phyloP scores from a whole-genome alignment of 228 moss, liverwort and hornwort species.

The Sphagnum fallax region DNA sequence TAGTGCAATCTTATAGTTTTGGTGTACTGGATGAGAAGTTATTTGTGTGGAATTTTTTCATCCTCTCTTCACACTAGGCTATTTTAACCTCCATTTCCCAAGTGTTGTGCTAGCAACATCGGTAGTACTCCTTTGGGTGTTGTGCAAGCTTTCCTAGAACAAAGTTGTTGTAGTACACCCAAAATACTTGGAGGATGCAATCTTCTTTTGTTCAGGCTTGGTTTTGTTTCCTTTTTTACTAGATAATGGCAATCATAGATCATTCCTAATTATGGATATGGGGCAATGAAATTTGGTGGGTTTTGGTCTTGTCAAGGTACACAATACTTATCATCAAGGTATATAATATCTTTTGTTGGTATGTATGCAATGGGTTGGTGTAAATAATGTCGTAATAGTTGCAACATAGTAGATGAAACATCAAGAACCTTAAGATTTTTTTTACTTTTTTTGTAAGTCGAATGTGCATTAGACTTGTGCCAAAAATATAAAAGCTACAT shows the following conservation, averaged over 20 bases:
- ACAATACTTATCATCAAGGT: neutral
- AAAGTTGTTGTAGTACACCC: conserved; percentile 1
- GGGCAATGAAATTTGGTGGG: neutral
- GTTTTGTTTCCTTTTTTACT: neutral
- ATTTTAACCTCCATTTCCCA: too few relatives aligned
- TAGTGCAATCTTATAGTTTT: neutral
- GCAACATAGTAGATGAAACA: conserved; percentile 89
- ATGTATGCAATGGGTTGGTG: neutral
- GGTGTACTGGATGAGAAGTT: conserved; percentile 1
- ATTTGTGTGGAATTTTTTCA: neutral
- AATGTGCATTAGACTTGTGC: neutral
- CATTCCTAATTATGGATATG: too few relatives aligned
- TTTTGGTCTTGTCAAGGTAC: neutral
- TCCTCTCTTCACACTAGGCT: too few relatives aligned
- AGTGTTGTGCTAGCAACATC: too few relatives aligned
- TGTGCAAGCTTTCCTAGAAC: neutral
- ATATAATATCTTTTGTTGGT: too few relatives aligned
- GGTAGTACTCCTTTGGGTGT: too few relatives aligned
- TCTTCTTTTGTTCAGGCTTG: neutral
- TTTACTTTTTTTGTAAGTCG: too few relatives aligned
- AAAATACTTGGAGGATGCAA: neutral
- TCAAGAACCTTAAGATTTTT: too few relatives aligned
- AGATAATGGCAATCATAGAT: too few relatives aligned
- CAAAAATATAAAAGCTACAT: neutral
- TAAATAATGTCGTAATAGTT: conserved; percentile 84